Percentiles rank a stretch among this genome's conserved stretches.
Evolutionary conservation across 345 rosid genomes (phyloP).

Genomic region (Acer negundo): DNA sequence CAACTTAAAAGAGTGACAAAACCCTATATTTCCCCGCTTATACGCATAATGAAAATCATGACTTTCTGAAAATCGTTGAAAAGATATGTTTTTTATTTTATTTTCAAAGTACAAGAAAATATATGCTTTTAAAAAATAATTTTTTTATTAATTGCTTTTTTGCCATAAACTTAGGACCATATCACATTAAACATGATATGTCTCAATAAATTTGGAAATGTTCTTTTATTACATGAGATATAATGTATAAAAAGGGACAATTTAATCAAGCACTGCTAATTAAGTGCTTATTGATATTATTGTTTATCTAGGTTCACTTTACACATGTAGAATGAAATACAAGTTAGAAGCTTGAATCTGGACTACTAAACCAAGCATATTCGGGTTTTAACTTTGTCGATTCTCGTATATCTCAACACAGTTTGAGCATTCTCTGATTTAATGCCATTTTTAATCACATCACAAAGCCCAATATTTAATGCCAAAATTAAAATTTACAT

Average conservation of each 20-base stretch:
- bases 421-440: background rate
- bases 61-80: background rate
- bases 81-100: too few species aligned
- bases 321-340: background rate
- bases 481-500: background rate
- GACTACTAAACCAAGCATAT: background rate
- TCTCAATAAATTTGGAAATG: background rate
- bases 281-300: background rate
- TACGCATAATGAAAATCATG: background rate
- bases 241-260: background rate
- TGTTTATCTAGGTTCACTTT: constrained; percentile 4
- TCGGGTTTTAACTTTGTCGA: background rate
- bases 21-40: background rate
- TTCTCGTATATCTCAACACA: background rate
- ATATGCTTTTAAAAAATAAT: background rate
- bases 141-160: background rate
- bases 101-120: too few species aligned
- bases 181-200: background rate
- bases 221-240: background rate
- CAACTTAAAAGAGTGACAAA: too few species aligned
- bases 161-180: background rate
- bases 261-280: too few species aligned
- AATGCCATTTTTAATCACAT: background rate
- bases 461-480: background rate
- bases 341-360: constrained; percentile 2